Evolutionary conservation across 768 basidiomycete genomes (phyloP).

Genomic region (Paxillus rubicundulus): DNA sequence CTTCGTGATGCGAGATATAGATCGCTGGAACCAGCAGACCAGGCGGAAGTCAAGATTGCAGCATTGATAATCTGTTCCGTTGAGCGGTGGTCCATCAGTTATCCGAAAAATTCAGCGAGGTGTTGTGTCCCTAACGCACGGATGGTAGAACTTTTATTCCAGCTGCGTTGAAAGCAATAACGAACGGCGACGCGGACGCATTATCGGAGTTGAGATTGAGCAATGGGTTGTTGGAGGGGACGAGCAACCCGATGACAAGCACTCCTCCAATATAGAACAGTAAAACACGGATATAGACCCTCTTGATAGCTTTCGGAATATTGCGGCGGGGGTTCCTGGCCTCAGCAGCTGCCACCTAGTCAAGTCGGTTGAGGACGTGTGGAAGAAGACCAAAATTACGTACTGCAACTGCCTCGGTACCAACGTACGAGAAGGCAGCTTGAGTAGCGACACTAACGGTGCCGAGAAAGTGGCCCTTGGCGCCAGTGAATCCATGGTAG

Average conservation of each 20-base stretch:
- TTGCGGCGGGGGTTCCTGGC: slow-evolving; percentile 48
- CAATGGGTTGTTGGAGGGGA: slow-evolving; percentile 43
- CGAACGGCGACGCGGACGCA: slow-evolving; percentile 52
- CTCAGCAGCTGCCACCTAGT: slow-evolving; percentile 44
- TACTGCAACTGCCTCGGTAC: slow-evolving; percentile 52
- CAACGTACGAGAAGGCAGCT: slow-evolving; percentile 60
- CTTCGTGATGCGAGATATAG: slow-evolving; percentile 40
- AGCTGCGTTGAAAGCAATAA: slow-evolving; percentile 53
- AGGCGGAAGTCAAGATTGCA: slow-evolving; percentile 43
- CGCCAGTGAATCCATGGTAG: slow-evolving; percentile 37
- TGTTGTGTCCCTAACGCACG: slow-evolving; percentile 22
- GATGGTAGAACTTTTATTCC: slow-evolving; percentile 60
- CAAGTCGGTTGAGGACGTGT: background rate
- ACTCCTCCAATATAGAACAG: slow-evolving; percentile 40
- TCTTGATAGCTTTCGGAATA: slow-evolving; percentile 38
- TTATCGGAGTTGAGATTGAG: slow-evolving; percentile 38
- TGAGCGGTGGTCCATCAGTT: background rate
- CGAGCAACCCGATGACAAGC: slow-evolving; percentile 48
- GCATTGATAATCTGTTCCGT: slow-evolving; percentile 35
- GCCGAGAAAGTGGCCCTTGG: slow-evolving; percentile 49
- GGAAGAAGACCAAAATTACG: slow-evolving; percentile 3
- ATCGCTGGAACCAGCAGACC: slow-evolving; percentile 42
- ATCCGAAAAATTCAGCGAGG: background rate
- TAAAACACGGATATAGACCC: slow-evolving; percentile 46
- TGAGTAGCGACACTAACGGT: slow-evolving; percentile 54